These are phyloP conservation scores for Fusarium vanettenii DNA, from an alignment of 2,329 filamentous ascomycete species.

Conservation along the genomic window DNA sequence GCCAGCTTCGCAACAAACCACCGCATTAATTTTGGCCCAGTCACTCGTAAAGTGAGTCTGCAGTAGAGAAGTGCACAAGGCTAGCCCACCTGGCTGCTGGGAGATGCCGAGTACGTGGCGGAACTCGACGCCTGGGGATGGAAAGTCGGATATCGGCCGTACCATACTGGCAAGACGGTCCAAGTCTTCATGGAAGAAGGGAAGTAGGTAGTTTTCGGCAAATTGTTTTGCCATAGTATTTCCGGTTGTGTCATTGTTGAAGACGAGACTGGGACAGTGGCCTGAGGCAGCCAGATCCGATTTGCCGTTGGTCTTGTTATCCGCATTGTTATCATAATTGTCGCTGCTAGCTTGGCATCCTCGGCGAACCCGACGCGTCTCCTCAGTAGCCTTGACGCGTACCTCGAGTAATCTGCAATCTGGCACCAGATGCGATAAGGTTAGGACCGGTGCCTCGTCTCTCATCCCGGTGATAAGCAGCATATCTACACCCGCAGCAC, in stretches of 20 bases:
- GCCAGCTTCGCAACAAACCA: conserved; percentile 68
- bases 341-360: conserved; percentile 19
- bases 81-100: conserved; percentile 62
- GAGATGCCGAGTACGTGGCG: conserved; percentile 68
- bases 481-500: conserved; percentile 59
- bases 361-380: conserved; percentile 52
- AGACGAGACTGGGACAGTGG: conserved; percentile 58
- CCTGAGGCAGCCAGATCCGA: conserved; percentile 22
- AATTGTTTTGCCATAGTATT: conserved; percentile 53
- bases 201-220: conserved; percentile 54
- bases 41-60: conserved; percentile 56
- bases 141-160: conserved; percentile 60
- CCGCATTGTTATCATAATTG: not conserved
- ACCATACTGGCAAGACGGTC: conserved; percentile 63
- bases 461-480: conserved; percentile 72
- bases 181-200: conserved; percentile 59
- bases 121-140: conserved; percentile 63
- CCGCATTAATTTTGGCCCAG: conserved; percentile 58
- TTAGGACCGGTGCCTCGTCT: conserved; percentile 67
- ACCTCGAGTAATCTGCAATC: conserved; percentile 66
- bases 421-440: conserved; percentile 66
- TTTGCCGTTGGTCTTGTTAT: conserved; percentile 11
- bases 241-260: conserved; percentile 62
- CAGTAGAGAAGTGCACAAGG: conserved; percentile 63
- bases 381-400: conserved; percentile 54